Base-by-base conservation (phyloP, 352 stramenopile species). In the Peronospora farinosa region DNA sequence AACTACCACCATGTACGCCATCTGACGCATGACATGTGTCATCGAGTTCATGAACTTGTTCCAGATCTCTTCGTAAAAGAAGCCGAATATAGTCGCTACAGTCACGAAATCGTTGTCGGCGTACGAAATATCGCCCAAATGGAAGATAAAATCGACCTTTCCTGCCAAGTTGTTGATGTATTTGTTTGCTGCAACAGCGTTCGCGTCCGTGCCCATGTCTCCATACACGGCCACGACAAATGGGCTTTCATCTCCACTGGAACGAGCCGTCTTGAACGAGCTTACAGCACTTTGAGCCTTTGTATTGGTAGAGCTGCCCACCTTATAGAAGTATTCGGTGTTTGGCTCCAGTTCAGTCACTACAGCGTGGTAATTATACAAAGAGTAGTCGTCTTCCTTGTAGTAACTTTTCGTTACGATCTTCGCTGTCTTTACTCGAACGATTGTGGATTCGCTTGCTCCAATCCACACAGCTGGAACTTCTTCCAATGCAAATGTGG, bases 1-100 rank as follows among this genome's bases (percentile, higher is more conserved):
- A 5, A 76, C 65, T n/a, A 74, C 60, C 13, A 82, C 70, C 76
- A 90, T 91, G 58, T 86, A 91, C 1, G 82, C 67, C 32, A 84
- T 51, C 15, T 59, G 50, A 8, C 50, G 46, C 63, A 79, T 72
- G n/a, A 70, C 51, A 9, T 54, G 54, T 0, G 72, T 58, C 32
- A 86, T 47, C 39, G 60, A 60, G 42, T 79, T 72, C 75, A 92
- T 85, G 65, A 69, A 92, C 27, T 66, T 54, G 53, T 92, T 86
- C 46, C 70, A 92, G 9, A 68, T 44, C 23, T 73, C 59, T 36
- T 76, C 67, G 42, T 73, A 76, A 45, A 67, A 70, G 38, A 72
- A 72, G 7, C 53, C 67, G n/a, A 68, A 59, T 11, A 41, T 23
- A 1, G 50, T 59, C 32, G 52, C 54, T 12, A 36, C 40, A 3